Conservation (phyloP, 768 basidiomycete genomes). For the Tricholoma terreum region DNA sequence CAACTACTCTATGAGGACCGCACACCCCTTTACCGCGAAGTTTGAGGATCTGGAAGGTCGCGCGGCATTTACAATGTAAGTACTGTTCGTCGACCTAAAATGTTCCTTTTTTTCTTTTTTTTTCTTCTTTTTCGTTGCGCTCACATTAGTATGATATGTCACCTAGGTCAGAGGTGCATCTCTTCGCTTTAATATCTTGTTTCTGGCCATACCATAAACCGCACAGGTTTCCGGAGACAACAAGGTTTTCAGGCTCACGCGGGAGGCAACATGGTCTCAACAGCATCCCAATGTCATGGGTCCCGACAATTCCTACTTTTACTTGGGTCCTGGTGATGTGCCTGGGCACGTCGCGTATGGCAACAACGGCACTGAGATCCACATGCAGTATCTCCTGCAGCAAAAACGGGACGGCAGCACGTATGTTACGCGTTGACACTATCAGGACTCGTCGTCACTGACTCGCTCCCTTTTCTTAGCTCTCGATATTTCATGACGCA, state of each 20-base stretch:
- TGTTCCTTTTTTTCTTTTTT: too few relatives aligned
- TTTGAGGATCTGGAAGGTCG: conserved; percentile 65
- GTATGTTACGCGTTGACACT: conserved; percentile 39
- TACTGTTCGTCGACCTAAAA: conserved; percentile 6
- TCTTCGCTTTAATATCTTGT: background rate
- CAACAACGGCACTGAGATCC: conserved; percentile 48
- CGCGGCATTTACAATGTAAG: conserved; percentile 68
- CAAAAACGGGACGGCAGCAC: conserved; percentile 60
- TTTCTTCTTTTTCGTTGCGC: conserved; percentile 7
- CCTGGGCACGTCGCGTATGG: conserved; percentile 71
- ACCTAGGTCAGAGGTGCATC: conserved; percentile 2
- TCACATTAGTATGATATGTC: conserved; percentile 10
- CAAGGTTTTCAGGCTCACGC: conserved; percentile 57
- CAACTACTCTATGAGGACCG: conserved; percentile 33
- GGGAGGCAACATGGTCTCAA: conserved; percentile 64
- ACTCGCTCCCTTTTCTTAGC: conserved; percentile 30
- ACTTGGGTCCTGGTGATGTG: conserved; percentile 62
- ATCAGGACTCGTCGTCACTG: background rate
- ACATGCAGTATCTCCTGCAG: conserved; percentile 56
- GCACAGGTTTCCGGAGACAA: conserved; percentile 19
- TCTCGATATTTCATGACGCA: conserved; percentile 75
- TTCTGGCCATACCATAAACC: background rate
- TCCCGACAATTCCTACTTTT: conserved; percentile 74
- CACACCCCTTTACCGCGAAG: conserved; percentile 53
- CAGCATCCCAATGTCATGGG: conserved; percentile 73